Evolutionary conservation across 306 rosid species (phyloP).

Genomic region (Trichosanthes cucumerina): DNA sequence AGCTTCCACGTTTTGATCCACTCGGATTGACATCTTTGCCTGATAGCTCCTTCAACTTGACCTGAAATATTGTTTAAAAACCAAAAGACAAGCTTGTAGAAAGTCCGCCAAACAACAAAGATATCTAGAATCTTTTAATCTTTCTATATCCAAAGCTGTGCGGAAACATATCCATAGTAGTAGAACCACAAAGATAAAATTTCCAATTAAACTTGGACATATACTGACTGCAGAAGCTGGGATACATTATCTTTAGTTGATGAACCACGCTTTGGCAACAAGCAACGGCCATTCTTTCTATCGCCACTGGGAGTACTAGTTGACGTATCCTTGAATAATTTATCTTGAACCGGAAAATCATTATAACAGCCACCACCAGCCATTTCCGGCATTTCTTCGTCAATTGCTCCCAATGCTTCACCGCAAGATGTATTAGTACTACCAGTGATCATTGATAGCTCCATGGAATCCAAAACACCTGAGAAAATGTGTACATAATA

Average conservation of each 20-base stretch:
- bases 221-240: constrained; percentile 36
- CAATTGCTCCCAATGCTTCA: constrained; percentile 28
- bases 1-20: constrained; percentile 53
- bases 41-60: constrained; percentile 49
- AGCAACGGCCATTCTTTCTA: constrained; percentile 21
- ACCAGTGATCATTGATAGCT: constrained; percentile 76
- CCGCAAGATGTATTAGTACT: constrained; percentile 17
- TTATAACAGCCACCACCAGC: background rate
- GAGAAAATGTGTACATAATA: background rate
- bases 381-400: constrained; percentile 39
- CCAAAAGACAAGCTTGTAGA: background rate
- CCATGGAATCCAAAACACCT: constrained; percentile 75
- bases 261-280: constrained; percentile 30
- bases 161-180: background rate
- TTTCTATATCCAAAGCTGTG: background rate
- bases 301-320: constrained; percentile 13
- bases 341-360: constrained; percentile 33
- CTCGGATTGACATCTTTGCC: constrained; percentile 36
- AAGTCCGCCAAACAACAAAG: background rate
- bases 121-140: background rate
- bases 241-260: constrained; percentile 22
- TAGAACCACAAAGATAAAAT: background rate
- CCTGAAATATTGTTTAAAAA: constrained; percentile 27
- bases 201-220: constrained; percentile 2
- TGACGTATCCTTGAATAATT: constrained; percentile 34